These are phyloP conservation scores for Kalanchoe fedtschenkoi DNA, from an alignment of 164 flowering plant genomes.

Conservation along the genomic window DNA sequence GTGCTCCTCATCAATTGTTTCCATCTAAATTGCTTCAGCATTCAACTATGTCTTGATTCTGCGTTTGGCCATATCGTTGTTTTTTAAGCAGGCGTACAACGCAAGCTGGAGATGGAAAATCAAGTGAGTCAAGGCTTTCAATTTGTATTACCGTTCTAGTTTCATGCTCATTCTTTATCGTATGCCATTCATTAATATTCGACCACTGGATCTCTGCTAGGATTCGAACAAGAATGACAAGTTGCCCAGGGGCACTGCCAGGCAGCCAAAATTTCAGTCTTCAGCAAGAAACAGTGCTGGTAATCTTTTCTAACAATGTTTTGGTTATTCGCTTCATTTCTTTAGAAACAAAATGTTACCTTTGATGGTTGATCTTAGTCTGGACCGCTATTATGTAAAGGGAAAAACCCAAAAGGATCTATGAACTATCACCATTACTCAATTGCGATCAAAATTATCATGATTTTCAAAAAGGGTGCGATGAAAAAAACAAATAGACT, in stretches of 20 bases:
- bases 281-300: conserved; percentile 2
- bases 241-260: not conserved
- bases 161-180: not conserved
- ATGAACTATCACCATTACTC: no score
- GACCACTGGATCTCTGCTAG: not conserved
- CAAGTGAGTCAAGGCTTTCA: not conserved
- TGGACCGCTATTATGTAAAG: no score
- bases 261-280: not conserved
- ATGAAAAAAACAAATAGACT: no score
- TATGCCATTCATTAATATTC: not conserved
- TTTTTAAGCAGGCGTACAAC: conserved; percentile 1
- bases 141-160: not conserved
- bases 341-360: no score
- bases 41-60: not conserved
- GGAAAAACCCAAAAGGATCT: no score
- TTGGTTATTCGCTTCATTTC: not conserved
- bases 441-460: no score
- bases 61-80: not conserved
- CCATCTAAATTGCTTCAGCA: not conserved
- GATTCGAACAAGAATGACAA: not conserved
- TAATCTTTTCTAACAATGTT: not conserved
- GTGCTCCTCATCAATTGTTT: not conserved
- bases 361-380: no score
- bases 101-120: conserved; percentile 9
- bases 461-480: no score